Conservation (phyloP, 768 basidiomycete genomes). For the Boletus huronensis region DNA sequence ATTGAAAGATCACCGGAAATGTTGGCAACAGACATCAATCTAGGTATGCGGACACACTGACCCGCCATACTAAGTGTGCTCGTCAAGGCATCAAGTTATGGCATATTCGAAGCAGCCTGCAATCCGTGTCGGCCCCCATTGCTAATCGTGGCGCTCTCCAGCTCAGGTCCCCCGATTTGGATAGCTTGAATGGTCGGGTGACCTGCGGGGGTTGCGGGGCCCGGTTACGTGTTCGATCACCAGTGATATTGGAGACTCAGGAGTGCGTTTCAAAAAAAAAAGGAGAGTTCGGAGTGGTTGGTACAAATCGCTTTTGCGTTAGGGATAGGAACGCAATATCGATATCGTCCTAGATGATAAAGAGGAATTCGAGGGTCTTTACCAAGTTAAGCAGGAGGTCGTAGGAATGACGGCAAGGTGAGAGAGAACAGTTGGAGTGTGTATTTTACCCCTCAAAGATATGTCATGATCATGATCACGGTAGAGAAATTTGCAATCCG, state of each 20-base stretch:
- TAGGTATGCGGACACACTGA: not conserved
- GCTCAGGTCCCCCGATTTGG: not conserved
- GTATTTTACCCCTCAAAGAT: not conserved
- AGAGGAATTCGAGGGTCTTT: not conserved
- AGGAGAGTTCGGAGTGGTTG: not conserved
- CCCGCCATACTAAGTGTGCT: too few species aligned
- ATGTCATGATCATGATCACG: not conserved
- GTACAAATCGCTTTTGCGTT: too few species aligned
- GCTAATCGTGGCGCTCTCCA: not conserved
- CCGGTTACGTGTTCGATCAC: not conserved
- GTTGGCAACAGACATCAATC: not conserved
- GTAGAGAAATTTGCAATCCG: slow-evolving; percentile 9
- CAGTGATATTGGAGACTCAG: not conserved
- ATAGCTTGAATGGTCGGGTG: not conserved
- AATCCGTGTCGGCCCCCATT: not conserved
- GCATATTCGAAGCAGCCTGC: not conserved
- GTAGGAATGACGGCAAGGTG: not conserved
- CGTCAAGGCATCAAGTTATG: not conserved
- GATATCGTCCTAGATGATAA: too few species aligned
- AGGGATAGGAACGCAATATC: too few species aligned
- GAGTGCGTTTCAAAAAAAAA: not conserved
- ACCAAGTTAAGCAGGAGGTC: not conserved
- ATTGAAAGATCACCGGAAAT: not conserved
- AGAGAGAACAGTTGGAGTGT: too few species aligned
- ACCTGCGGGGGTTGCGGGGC: not conserved